phyloP scores from a whole-genome alignment of 1,284 basidiomycete species.

The Microbotryum lychnidis-dioicae region DNA sequence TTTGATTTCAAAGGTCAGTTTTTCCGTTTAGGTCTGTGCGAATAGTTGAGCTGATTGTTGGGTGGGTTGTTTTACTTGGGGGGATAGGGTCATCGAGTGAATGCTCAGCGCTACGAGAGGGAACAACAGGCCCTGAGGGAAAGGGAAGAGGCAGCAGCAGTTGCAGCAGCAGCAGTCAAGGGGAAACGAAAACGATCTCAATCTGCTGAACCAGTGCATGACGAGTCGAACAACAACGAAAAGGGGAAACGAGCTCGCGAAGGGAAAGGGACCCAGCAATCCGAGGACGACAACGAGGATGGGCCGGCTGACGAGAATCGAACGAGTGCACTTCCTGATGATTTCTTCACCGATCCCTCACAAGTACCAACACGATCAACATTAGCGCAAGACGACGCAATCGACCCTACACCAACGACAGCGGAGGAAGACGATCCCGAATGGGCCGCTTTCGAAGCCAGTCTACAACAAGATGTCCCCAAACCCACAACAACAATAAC shows the following conservation, averaged over 20 bases:
- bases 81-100: slow-evolving; percentile 43
- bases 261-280: too few relatives aligned
- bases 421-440: slow-evolving; percentile 22
- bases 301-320: not conserved
- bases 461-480: slow-evolving; percentile 7
- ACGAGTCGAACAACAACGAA: not conserved
- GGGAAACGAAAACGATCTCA: not conserved
- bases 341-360: slow-evolving; percentile 71
- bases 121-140: not conserved
- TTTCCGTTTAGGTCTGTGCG: slow-evolving; percentile 42
- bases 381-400: slow-evolving; percentile 44
- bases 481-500: not conserved
- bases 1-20: slow-evolving; percentile 59
- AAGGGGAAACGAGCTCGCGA: too few relatives aligned
- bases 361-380: slow-evolving; percentile 44
- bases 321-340: slow-evolving; percentile 49
- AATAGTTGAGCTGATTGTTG: slow-evolving; percentile 26
- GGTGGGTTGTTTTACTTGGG: slow-evolving; percentile 38
- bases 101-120: slow-evolving; percentile 20
- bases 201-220: not conserved
- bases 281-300: not conserved
- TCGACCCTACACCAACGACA: not conserved
- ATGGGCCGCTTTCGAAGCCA: slow-evolving; percentile 22
- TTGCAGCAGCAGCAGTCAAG: slow-evolving; percentile 9
- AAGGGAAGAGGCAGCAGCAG: slow-evolving; percentile 6